A percentile compares a stretch with the other conserved stretches of the same genome.
Evolutionary conservation across 768 basidiomycete genomes (phyloP).

Genomic region (Cyclocybe aegerita): DNA sequence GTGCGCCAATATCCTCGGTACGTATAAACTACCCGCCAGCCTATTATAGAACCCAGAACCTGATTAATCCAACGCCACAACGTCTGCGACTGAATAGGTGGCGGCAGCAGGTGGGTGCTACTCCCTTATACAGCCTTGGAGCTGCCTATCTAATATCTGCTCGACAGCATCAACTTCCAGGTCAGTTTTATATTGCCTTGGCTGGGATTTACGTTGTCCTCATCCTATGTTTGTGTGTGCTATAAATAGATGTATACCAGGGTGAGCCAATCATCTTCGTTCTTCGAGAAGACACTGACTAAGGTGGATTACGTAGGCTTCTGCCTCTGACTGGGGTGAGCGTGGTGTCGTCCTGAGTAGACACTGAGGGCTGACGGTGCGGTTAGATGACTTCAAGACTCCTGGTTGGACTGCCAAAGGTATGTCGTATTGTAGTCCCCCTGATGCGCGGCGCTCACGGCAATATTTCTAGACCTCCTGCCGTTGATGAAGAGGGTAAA

Average conservation of each 20-base stretch:
- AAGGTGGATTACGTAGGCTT: conserved; percentile 41
- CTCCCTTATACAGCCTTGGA: background rate
- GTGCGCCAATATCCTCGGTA: conserved; percentile 66
- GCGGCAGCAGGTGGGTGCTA: conserved; percentile 49
- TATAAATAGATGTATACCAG: conserved; percentile 61
- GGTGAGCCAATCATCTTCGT: conserved; percentile 24
- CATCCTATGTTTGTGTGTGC: no score
- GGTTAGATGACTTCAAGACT: conserved; percentile 70
- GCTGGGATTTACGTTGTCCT: background rate
- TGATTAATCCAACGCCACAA: background rate
- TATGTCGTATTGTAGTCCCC: conserved; percentile 17
- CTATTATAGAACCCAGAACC: background rate
- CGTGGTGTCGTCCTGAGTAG: background rate
- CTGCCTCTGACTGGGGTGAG: conserved; percentile 70
- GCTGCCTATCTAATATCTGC: background rate
- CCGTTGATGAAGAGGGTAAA: conserved; percentile 69
- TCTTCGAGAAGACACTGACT: background rate
- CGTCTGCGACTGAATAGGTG: conserved; percentile 30
- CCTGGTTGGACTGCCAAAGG: conserved; percentile 68
- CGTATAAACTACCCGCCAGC: background rate
- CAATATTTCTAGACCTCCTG: conserved; percentile 47
- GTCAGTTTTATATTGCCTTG: conserved; percentile 22
- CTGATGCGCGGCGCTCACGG: conserved; percentile 1
- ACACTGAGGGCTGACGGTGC: conserved; percentile 7
- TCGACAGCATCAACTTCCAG: conserved; percentile 69